Percentiles rank a stretch among this genome's conserved stretches.
Conservation (phyloP, 805 yeast genomes). For the Ogataea corticis region DNA sequence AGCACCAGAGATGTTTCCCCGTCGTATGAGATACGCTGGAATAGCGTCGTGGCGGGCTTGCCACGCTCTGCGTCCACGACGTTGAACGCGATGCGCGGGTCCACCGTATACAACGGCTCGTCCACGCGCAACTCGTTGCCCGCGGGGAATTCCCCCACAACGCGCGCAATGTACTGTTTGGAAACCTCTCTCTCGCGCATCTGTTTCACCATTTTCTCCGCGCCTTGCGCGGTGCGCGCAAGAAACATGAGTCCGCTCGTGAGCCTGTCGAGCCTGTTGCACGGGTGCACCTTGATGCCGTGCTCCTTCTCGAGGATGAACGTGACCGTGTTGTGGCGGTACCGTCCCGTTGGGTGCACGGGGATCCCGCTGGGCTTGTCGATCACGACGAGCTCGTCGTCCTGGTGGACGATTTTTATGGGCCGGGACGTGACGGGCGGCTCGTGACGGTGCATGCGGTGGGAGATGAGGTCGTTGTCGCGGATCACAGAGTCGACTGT, state of each 20-base stretch:
- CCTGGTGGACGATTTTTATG: slow-evolving; percentile 68
- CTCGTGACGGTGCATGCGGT: slow-evolving; percentile 84
- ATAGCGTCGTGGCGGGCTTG: slow-evolving; percentile 73
- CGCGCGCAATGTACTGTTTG: slow-evolving; percentile 86
- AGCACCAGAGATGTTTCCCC: slow-evolving; percentile 66
- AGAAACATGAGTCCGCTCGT: slow-evolving; percentile 94
- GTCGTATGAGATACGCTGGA: slow-evolving; percentile 68
- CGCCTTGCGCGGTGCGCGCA: slow-evolving; percentile 78
- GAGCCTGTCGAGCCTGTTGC: slow-evolving; percentile 84
- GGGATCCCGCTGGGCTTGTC: slow-evolving; percentile 96
- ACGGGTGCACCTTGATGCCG: slow-evolving; percentile 69
- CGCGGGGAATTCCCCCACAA: slow-evolving; percentile 79
- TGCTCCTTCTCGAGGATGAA: slow-evolving; percentile 72
- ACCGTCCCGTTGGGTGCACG: slow-evolving; percentile 92
- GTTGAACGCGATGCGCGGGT: slow-evolving; percentile 73
- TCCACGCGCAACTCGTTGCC: slow-evolving; percentile 53
- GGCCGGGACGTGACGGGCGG: slow-evolving; percentile 70
- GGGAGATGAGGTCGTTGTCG: slow-evolving; percentile 83
- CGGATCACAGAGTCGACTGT: slow-evolving; percentile 60
- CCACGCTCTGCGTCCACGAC: slow-evolving; percentile 53
- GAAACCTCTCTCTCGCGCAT: slow-evolving; percentile 69
- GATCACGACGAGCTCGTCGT: slow-evolving; percentile 74
- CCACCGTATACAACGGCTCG: slow-evolving; percentile 65
- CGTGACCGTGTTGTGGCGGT: slow-evolving; percentile 73
- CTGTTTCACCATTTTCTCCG: slow-evolving; percentile 73